A percentile compares a stretch with the other conserved stretches of the same genome.
Evolutionary conservation across 1,139 yeast genomes (phyloP).

Genomic region (Blastobotrys apis): DNA sequence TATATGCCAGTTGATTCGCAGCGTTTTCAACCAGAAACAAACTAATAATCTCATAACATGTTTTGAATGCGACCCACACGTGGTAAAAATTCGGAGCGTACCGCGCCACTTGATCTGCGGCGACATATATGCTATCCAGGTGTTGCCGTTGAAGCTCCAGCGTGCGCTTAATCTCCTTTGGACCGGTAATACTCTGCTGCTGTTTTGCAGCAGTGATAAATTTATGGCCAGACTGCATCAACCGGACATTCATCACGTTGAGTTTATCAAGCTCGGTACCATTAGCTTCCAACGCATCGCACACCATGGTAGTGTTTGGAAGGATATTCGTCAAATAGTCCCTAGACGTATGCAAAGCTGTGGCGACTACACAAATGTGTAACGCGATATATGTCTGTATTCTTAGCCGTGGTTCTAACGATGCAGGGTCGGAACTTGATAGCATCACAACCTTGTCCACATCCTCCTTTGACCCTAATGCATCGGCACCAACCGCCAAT

Average conservation of each 20-base stretch:
- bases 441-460: neutral
- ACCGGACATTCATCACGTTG: neutral
- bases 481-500: conserved; percentile 4
- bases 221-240: conserved; percentile 1
- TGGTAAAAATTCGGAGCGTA: neutral
- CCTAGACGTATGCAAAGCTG: conserved; percentile 9
- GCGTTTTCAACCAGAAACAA: conserved; percentile 6
- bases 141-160: neutral
- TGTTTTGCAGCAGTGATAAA: neutral
- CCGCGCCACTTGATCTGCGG: neutral
- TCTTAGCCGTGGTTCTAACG: conserved; percentile 5
- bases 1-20: conserved; percentile 1
- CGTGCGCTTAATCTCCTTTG: neutral
- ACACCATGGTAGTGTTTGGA: conserved; percentile 3
- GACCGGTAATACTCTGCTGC: neutral
- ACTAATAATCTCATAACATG: conserved; percentile 3
- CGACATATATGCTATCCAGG: neutral
- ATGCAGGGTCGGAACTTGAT: neutral
- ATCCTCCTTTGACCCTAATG: conserved; percentile 2
- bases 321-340: conserved; percentile 4
- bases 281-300: conserved; percentile 4
- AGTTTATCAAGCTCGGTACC: conserved; percentile 8
- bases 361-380: conserved; percentile 6
- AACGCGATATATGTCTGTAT: conserved; percentile 8
- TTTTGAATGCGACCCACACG: neutral